These are phyloP conservation scores for Schizochytrium sp. DNA, from an alignment of 108 stramenopile genomes.

Conservation along the genomic window DNA sequence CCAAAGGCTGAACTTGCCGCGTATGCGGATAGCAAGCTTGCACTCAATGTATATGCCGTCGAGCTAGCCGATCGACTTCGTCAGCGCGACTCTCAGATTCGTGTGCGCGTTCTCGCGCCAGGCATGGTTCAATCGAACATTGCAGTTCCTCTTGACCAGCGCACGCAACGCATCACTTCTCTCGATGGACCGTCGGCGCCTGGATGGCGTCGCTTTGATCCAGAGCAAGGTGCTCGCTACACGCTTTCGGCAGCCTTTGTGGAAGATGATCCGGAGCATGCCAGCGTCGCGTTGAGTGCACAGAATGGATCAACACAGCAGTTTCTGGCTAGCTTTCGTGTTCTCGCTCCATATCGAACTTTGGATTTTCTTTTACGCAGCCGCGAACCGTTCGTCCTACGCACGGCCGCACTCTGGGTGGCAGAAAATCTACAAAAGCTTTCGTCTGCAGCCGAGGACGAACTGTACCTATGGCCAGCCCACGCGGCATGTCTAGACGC, in stretches of 20 bases:
- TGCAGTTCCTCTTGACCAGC: neutral
- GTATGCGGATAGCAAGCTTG: neutral
- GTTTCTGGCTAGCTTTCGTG: neutral
- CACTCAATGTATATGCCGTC: neutral
- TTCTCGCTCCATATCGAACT: neutral
- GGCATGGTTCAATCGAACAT: neutral
- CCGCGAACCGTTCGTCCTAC: neutral
- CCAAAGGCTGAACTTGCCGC: neutral
- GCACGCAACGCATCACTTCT: neutral
- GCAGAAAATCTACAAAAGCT: neutral
- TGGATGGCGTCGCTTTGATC: neutral
- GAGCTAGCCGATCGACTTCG: neutral
- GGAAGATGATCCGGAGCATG: neutral
- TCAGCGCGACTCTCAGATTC: neutral
- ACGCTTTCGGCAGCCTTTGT: neutral
- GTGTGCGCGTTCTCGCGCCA: neutral
- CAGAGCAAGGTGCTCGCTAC: neutral
- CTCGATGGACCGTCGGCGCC: neutral
- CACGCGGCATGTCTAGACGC: neutral
- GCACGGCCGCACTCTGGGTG: neutral
- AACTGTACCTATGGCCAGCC: neutral
- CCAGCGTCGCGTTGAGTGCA: no score
- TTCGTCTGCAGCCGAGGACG: neutral
- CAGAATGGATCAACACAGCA: neutral
- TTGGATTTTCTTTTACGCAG: neutral